Evolutionary conservation across 352 stramenopile genomes (phyloP), one percentile per base, ranked within the genome.

Genomic region (Aphanomyces astaci): DNA sequence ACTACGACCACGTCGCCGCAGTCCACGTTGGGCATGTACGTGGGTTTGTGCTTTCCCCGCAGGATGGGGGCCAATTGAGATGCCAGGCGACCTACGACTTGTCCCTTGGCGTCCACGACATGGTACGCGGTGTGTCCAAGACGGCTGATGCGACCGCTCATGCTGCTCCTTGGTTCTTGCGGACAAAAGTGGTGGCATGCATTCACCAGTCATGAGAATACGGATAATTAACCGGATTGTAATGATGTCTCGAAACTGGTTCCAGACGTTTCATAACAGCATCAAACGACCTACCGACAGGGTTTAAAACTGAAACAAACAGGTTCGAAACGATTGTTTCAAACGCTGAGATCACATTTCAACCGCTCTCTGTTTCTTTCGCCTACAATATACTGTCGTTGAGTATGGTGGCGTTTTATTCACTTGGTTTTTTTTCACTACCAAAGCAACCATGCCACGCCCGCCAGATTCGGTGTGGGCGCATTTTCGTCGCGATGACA

Each of bases 31-130:
- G 96, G 97, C 53, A 88, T 84, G 80, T 97, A 99, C 59, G 94
- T 99, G 7, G 97, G 97, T 77, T 99, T 99, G 85, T 99, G 96
- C 78, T 99, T 99, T 57, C 97, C 97, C 62, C 87, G 92, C 24
- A 99, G 81, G 72, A 99, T 96, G 15, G 90, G 92, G 43, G 95
- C 91, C 45, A 99, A 90, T 73, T 98, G 92, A 57, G 88, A 96
- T 30, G 97, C 96, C 46, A 99, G 76, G 4, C 97, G 92, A 10
- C 97, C 97, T 15, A 99, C 88, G 39, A 98, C 92, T 78, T 99
- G 93, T 25, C 92, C 88, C 64, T 95, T 89, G 57, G 95, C 96
- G 76, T 99, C 96, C 54, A 99, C 88, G 40, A 99, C 82, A 81
- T 98, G 96, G 95, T 96, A 99, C 74, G 82, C 82, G 68, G 90